Base-by-base conservation (phyloP, 495 filamentous ascomycete genomes). In the Aspergillus nanangensis region DNA sequence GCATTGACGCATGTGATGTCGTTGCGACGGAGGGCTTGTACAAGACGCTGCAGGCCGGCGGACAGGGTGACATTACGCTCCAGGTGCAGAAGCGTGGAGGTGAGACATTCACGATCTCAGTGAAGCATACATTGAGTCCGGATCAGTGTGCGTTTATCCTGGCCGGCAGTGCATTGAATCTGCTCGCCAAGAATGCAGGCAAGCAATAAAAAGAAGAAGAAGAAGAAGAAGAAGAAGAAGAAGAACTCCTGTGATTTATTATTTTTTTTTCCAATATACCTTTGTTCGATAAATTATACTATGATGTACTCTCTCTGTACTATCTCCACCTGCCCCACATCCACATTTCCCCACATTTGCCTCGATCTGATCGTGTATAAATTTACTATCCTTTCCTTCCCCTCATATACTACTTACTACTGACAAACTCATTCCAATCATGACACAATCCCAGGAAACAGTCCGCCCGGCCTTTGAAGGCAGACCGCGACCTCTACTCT, bases 71-170 rank as follows among this genome's bases (percentile, higher is more conserved):
- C 38, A 84, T 96, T 5, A 66, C 60, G 47, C 57, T 95, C 43
- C 62, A 65, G 46, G 78, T 93, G 4, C 80, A 67, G 53, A 88
- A 81, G 64, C 63, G 22, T 18, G 22, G 66, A 18, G 87, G 86
- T 3, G 78, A 81, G 64, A 75, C 74, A 58, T 47, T 83, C 8
- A 57, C 69, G 23, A 75, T 90, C 33, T 53, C 57, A 8, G 53
- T 56, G 36, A 42, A 80, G 66, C 92, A 94, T 66, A 86, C 87
- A 5, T 75, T 98, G 25, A 90, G 82, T 57, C 74, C 78, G 62
- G 93, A 96, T 61, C 93, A 98, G 73, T 84, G 84, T 51, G 81
- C 73, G 1, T 98, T 96, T 62, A 86, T 98, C 34, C 70, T 98
- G 8, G 93, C 93, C 2, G 93, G 93, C 7, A 95, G 90, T 68